phyloP scores from a whole-genome alignment of 306 rosid species.

The Vigna hirtella region DNA sequence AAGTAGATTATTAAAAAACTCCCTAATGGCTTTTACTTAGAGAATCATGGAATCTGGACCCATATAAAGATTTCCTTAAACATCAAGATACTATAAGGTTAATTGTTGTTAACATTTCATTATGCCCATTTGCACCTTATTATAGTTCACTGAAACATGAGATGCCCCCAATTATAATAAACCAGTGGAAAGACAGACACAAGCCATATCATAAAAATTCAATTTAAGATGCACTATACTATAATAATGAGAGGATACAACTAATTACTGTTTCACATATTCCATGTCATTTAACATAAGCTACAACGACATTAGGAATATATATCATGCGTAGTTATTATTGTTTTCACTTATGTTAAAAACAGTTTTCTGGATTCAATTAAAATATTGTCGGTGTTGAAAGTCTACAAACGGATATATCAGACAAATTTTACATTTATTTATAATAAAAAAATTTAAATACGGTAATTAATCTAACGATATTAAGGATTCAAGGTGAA shows the following conservation, averaged over 20 bases:
- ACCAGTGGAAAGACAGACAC: background rate
- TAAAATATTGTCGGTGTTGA: no score
- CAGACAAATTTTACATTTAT: no score
- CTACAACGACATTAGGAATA: no score
- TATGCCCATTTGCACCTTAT: conserved; percentile 17
- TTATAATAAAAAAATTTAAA: no score
- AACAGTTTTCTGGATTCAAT: no score
- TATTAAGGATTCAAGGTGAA: no score
- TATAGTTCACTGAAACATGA: conserved; percentile 38
- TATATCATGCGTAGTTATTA: no score
- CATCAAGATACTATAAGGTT: conserved; percentile 35
- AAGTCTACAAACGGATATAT: no score
- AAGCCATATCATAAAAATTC: background rate
- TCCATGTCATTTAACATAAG: no score
- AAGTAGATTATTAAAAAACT: conserved; percentile 17
- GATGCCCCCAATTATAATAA: conserved; percentile 13
- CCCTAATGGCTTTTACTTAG: conserved; percentile 22
- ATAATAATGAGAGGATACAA: background rate
- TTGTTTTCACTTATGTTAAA: no score
- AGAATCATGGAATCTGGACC: conserved; percentile 44
- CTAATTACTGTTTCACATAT: no score
- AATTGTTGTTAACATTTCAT: conserved; percentile 18
- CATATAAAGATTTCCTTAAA: conserved; percentile 36
- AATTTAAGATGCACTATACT: background rate
- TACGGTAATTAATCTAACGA: no score